Evolutionary conservation across 2,329 filamentous ascomycete species (phyloP), one percentile per base, ranked within the genome.

Genomic region (Claviceps quebecensis): DNA sequence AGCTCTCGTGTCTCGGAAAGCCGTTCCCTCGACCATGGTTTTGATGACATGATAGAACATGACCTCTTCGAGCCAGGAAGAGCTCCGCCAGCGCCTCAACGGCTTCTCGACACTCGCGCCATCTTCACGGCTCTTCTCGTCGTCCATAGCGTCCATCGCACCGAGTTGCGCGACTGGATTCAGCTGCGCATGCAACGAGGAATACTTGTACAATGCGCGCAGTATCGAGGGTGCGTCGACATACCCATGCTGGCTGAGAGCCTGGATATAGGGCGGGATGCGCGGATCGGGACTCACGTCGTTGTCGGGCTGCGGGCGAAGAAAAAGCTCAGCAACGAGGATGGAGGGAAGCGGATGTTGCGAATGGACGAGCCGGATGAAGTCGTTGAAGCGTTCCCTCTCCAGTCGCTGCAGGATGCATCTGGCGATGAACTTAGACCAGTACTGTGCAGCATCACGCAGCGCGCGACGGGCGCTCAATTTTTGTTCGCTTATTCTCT

Each of bases 21-120:
- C 72, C 1, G 62, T 65, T 0, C 73, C 77, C 47, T 77, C 70
- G 1, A 74, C 84, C 48, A 97, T 89, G 0, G 84, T 86, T 67
- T 94, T 95, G 2, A 88, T 87, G 48, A 98, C 88, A 3, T 90
- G 83, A 66, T 95, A 94, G 61, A 96, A 84, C 67, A 97, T 87
- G 48, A 93, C 83, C 69, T 96, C 95, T 64, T 98, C 93, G 0
- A 84, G 66, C 54, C 70, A 70, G 56, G 78, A 81, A 1, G 79
- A 82, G 62, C 67, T 76, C 49, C 64, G 69, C 79, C 80, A 84
- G 54, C 73, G 64, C 34, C 63, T 53, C 1, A 55, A 47, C 50
- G 58, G 54, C 22, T 61, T 59, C 6, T 59, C 57, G 16, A 56
- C 55, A 16, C 51, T 55, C 5, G 56, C 47, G 50, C 53, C 47